Percentiles rank a stretch among this genome's conserved stretches.
These are phyloP conservation scores for Ceratobasidium sp. DNA, from an alignment of 1,284 basidiomycete genomes.

Conservation along the genomic window DNA sequence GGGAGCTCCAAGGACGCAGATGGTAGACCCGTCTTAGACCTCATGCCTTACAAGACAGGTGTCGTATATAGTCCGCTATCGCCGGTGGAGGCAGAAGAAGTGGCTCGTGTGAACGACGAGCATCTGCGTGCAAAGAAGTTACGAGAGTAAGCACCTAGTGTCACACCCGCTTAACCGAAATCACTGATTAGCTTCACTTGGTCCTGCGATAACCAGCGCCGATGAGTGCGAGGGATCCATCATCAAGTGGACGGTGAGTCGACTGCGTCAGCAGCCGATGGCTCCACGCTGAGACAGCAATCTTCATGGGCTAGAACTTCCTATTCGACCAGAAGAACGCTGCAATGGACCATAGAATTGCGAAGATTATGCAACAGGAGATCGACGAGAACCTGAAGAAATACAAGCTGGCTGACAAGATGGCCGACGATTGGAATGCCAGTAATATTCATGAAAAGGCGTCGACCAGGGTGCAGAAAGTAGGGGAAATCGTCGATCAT, in stretches of 20 bases:
- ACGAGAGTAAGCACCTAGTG: not conserved
- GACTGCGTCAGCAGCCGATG: not conserved
- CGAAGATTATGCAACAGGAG: slow-evolving; percentile 1
- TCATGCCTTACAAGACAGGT: not conserved
- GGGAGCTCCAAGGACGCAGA: not conserved
- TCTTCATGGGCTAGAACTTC: not conserved
- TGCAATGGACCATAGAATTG: not conserved
- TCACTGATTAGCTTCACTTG: too few relatives aligned
- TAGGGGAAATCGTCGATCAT: not conserved
- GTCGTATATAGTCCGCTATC: slow-evolving; percentile 11
- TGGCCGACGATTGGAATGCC: slow-evolving; percentile 5
- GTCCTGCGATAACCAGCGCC: not conserved
- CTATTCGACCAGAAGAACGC: slow-evolving; percentile 5
- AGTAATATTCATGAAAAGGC: not conserved
- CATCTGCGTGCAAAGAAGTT: not conserved
- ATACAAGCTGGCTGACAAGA: not conserved
- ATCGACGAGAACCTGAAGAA: not conserved
- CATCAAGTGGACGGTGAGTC: slow-evolving; percentile 15
- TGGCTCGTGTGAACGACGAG: slow-evolving; percentile 6
- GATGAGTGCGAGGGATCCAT: not conserved
- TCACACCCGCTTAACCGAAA: too few relatives aligned
- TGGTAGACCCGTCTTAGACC: not conserved
- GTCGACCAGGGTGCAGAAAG: not conserved
- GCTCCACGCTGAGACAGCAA: not conserved
- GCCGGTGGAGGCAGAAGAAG: not conserved